These are phyloP conservation scores for Rhododendron kiyosumense DNA, from an alignment of 148 eudicot genomes.

Conservation along the genomic window DNA sequence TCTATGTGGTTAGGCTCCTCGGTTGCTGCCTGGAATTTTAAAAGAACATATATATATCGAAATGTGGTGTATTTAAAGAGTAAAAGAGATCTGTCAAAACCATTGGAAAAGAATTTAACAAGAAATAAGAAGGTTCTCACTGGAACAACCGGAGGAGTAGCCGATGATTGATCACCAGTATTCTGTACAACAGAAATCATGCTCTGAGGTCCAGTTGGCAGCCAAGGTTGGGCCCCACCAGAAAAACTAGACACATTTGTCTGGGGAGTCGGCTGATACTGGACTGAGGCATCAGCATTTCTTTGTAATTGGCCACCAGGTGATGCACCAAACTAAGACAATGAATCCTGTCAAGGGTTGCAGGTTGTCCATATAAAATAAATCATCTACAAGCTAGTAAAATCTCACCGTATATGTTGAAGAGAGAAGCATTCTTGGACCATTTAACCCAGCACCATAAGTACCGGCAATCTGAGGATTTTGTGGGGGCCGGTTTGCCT, in stretches of 20 bases:
- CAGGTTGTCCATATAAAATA: conserved; percentile 3
- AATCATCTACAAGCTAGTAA: conserved; percentile 9
- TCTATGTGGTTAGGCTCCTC: conserved; percentile 30
- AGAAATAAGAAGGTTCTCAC: conserved; percentile 21
- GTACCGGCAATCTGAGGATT: conserved; percentile 43
- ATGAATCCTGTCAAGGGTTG: conserved; percentile 5
- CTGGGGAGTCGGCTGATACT: conserved; percentile 48
- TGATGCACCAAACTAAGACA: conserved; percentile 28
- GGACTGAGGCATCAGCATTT: conserved; percentile 41
- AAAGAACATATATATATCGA: neutral
- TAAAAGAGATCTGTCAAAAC: neutral
- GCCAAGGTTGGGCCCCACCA: conserved; percentile 41
- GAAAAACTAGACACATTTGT: conserved; percentile 39
- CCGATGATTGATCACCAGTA: conserved; percentile 33
- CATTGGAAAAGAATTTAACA: neutral
- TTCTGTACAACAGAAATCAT: conserved; percentile 35
- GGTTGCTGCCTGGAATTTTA: conserved; percentile 38
- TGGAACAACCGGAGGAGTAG: conserved; percentile 19
- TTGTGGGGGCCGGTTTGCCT: conserved; percentile 52
- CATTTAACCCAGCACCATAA: conserved; percentile 48
- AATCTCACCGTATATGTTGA: conserved; percentile 58
- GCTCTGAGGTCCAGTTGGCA: conserved; percentile 36
- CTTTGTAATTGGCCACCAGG: conserved; percentile 42
- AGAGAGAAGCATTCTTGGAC: conserved; percentile 41
- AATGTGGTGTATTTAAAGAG: neutral